Evolutionary conservation across 306 rosid species (phyloP).

Genomic region (Vigna unguiculata): DNA sequence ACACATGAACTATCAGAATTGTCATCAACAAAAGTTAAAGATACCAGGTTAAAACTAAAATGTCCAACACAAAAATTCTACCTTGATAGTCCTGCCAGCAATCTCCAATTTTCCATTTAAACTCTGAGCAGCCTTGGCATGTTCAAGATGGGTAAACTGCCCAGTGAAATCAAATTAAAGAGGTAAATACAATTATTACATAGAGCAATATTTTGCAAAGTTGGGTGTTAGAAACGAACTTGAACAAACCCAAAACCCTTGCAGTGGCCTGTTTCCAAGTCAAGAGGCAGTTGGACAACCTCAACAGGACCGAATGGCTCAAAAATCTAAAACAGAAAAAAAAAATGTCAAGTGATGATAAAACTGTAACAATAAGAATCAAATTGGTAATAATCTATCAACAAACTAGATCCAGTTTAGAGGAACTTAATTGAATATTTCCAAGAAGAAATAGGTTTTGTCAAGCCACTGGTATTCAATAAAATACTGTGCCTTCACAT

Average conservation of each 20-base stretch:
- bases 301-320: constrained; percentile 99
- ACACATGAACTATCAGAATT: constrained; percentile 20
- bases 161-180: constrained; percentile 34
- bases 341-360: constrained; percentile 27
- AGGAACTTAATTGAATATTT: constrained; percentile 13
- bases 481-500: background rate
- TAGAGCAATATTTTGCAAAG: constrained; percentile 9
- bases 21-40: constrained; percentile 13
- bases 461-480: constrained; percentile 19
- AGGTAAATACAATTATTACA: constrained; percentile 28
- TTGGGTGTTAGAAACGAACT: constrained; percentile 59
- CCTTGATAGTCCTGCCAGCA: constrained; percentile 96
- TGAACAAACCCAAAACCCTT: constrained; percentile 99
- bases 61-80: constrained; percentile 39
- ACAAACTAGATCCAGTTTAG: constrained; percentile 9
- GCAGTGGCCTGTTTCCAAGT: constrained; percentile 97
- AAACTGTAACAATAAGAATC: constrained; percentile 14
- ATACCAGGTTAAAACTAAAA: constrained; percentile 16
- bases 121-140: constrained; percentile 97
- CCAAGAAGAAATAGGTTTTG: constrained; percentile 10
- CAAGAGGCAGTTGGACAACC: constrained; percentile 93
- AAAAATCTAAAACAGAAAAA: constrained; percentile 71
- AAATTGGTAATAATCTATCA: background rate
- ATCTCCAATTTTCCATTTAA: constrained; percentile 95
- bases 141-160: constrained; percentile 97